Evolutionary conservation across 768 basidiomycete genomes (phyloP).

Genomic region (Stropharia rugosoannulata): DNA sequence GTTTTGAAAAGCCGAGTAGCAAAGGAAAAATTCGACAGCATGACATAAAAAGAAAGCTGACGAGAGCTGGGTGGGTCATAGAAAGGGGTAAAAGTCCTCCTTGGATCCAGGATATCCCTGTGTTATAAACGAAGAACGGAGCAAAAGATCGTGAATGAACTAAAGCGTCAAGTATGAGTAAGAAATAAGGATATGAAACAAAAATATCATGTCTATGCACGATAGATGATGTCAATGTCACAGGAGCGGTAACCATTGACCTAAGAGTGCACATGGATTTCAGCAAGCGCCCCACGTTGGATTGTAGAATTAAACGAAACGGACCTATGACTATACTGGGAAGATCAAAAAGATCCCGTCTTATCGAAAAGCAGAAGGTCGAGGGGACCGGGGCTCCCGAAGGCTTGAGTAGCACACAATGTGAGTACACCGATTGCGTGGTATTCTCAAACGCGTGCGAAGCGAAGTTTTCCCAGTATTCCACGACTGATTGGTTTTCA

Average conservation of each 20-base stretch:
- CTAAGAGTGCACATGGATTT: constrained; percentile 32
- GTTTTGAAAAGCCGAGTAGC: constrained; percentile 18
- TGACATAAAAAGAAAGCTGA: constrained; percentile 12
- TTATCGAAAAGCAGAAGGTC: constrained; percentile 95
- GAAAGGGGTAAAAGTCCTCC: constrained; percentile 1
- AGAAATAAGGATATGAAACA: constrained; percentile 21
- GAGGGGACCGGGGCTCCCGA: constrained; percentile 83
- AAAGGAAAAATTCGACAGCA: constrained; percentile 15
- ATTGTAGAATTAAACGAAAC: constrained; percentile 19
- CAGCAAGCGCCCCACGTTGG: neutral
- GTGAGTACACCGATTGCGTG: constrained; percentile 91
- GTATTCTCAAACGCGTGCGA: constrained; percentile 98
- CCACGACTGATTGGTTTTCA: constrained; percentile 92
- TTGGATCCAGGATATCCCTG: neutral
- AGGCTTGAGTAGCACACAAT: constrained; percentile 87
- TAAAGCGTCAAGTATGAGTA: constrained; percentile 4
- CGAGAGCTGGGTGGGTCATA: constrained; percentile 9
- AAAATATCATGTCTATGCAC: neutral
- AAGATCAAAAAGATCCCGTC: constrained; percentile 88
- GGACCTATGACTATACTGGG: constrained; percentile 86
- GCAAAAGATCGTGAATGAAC: constrained; percentile 9
- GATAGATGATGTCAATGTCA: constrained; percentile 28
- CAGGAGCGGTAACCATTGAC: constrained; percentile 86
- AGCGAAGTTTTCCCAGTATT: constrained; percentile 97
- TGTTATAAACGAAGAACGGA: constrained; percentile 2